These are phyloP conservation scores for Hygrophorus pudorinus DNA, from an alignment of 768 basidiomycete genomes.

Conservation along the genomic window DNA sequence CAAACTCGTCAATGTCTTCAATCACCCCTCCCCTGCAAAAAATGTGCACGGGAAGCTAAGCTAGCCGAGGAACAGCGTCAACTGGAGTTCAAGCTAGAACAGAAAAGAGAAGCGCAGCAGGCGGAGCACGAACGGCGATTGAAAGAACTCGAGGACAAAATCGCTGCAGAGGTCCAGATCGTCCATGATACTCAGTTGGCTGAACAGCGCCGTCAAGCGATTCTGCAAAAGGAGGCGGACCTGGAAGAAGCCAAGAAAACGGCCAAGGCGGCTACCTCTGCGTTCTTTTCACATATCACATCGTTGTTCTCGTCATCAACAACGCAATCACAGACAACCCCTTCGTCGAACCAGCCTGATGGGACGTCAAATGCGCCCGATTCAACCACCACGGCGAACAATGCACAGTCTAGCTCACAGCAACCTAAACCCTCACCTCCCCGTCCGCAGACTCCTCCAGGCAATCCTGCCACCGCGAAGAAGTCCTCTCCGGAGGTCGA, in stretches of 20 bases:
- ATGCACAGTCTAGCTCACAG: neutral
- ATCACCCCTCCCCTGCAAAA: slow-evolving; percentile 25
- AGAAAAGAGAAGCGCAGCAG: slow-evolving; percentile 35
- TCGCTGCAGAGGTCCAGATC: slow-evolving; percentile 27
- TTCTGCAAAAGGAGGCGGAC: slow-evolving; percentile 36
- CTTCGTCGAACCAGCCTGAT: no score
- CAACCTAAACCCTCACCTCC: neutral
- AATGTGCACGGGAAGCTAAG: slow-evolving; percentile 38
- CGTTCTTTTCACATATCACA: neutral
- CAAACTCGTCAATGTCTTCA: slow-evolving; percentile 35
- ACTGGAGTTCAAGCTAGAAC: slow-evolving; percentile 30
- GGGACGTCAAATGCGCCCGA: no score
- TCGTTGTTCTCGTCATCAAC: no score
- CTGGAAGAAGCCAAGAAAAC: slow-evolving; percentile 23
- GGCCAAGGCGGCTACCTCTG: slow-evolving; percentile 1
- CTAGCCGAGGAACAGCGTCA: slow-evolving; percentile 30
- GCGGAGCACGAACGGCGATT: slow-evolving; percentile 31
- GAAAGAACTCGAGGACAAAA: slow-evolving; percentile 30
- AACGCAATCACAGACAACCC: no score
- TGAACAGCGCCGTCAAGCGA: slow-evolving; percentile 22
- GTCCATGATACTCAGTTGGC: slow-evolving; percentile 28
- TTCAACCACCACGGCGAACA: neutral
- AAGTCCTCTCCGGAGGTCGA: slow-evolving; percentile 31
- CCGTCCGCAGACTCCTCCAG: slow-evolving; percentile 20
- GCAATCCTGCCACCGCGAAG: no score